phyloP scores from a whole-genome alignment of 192 early-diverging fungal genomes.

The Haplosporangium gracile region DNA sequence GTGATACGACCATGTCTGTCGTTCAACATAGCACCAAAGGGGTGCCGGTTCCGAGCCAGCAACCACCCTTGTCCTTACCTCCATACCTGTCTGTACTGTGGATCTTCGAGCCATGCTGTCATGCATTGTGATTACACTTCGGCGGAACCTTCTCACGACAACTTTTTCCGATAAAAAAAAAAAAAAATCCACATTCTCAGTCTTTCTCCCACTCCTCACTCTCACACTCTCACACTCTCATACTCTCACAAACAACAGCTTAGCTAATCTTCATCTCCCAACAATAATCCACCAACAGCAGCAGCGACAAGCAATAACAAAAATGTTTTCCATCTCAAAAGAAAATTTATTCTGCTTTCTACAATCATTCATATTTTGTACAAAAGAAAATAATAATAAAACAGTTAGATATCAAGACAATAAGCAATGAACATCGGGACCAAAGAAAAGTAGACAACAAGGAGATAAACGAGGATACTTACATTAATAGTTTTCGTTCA shows the following conservation, averaged over 20 bases:
- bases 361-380: neutral
- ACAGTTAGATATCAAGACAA: neutral
- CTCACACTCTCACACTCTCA: neutral
- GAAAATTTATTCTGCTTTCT: slow-evolving; percentile 51
- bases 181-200: neutral
- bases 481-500: slow-evolving; percentile 31
- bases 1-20: slow-evolving; percentile 47
- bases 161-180: slow-evolving; percentile 1
- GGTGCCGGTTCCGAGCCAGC: slow-evolving; percentile 49
- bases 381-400: neutral
- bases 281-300: neutral
- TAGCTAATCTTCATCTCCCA: too few species aligned
- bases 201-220: neutral
- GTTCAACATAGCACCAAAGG: slow-evolving; percentile 55
- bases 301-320: neutral
- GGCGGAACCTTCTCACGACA: slow-evolving; percentile 31
- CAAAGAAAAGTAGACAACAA: neutral
- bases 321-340: slow-evolving; percentile 41
- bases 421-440: neutral
- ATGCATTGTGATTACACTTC: slow-evolving; percentile 50
- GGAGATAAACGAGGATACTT: neutral
- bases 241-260: neutral
- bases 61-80: slow-evolving; percentile 48
- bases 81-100: slow-evolving; percentile 51
- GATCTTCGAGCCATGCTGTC: slow-evolving; percentile 40